Percentiles rank a stretch among this genome's conserved stretches.
These are phyloP conservation scores for Aspergillus oerlinghausenensis DNA, from an alignment of 2,329 filamentous ascomycete species.

Conservation along the genomic window DNA sequence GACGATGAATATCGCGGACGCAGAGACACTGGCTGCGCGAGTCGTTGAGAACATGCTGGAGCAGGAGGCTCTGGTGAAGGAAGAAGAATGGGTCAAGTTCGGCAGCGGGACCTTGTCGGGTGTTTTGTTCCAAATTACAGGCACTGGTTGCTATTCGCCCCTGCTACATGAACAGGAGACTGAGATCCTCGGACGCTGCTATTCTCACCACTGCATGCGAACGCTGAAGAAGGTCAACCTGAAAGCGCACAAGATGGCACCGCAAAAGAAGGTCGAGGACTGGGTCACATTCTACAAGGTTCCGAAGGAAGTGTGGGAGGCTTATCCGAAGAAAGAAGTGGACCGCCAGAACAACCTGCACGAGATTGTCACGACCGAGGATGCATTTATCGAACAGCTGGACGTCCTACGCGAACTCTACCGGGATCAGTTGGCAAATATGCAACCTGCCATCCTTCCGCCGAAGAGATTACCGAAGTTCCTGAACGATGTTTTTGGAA, in stretches of 20 bases:
- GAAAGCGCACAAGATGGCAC: conserved; percentile 65
- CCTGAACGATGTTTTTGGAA: conserved; percentile 80
- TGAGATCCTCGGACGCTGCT: conserved; percentile 69
- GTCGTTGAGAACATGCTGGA: conserved; percentile 78
- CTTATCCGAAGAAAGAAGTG: conserved; percentile 76
- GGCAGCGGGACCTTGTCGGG: conserved; percentile 75
- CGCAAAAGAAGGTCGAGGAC: conserved; percentile 66
- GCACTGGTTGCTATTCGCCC: conserved; percentile 83
- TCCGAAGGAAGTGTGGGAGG: conserved; percentile 68
- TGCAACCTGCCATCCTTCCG: conserved; percentile 74
- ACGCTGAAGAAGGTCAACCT: conserved; percentile 93
- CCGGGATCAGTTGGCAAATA: conserved; percentile 68
- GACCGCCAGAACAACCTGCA: conserved; percentile 91
- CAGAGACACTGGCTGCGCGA: conserved; percentile 74
- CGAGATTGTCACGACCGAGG: conserved; percentile 91
- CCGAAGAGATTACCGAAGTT: conserved; percentile 76
- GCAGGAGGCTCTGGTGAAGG: conserved; percentile 71
- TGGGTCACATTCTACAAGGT: conserved; percentile 89
- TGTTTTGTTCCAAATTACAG: conserved; percentile 88
- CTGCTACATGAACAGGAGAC: conserved; percentile 66
- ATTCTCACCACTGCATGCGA: conserved; percentile 87
- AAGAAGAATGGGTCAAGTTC: conserved; percentile 98
- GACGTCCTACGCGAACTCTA: conserved; percentile 83
- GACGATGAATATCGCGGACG: conserved; percentile 97
- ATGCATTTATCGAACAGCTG: conserved; percentile 82